Base-by-base conservation (phyloP, 768 basidiomycete species). In the Harrya chromipes region DNA sequence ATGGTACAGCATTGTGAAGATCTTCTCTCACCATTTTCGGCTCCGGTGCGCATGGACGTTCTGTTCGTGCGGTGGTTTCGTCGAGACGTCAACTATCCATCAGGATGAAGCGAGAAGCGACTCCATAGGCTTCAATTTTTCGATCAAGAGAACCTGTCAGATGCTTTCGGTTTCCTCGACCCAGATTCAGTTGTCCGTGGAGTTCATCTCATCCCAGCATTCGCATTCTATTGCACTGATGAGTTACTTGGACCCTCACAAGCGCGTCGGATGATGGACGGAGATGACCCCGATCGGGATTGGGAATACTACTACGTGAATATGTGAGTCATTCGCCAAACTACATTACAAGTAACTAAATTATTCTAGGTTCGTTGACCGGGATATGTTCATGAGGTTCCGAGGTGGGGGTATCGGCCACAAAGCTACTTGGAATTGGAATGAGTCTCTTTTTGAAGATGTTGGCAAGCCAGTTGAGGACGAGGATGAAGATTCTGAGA, bases 101-200 rank as follows among this genome's bases (percentile, higher is more conserved):
- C 51, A 23, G 70, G 75, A 0, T 68, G 66, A 46, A 48, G 57
- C 1, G 34, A 47, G 0, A 50, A 62, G 12, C 58, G 61, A 0
- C 62, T 78, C 0, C 74, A 69, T 16, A 58, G 66, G 4, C 35
- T 81, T 16, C 68, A 66, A 2, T 59, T 59, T 35, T 26, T 43
- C 9, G 19, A 43, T 34, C 9, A 23, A 6, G 43, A 47, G 2
- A n/a, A 21, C n/a, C 35, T 45, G 0, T 10, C 24, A 6, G 40
- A 52, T 11, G 51, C 55, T 4, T 61, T 61, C 17, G 50, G 55
- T 6, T 61, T 61, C 24, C 19, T 61, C 0, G 17, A 61, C 14
- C 60, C 54, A 3, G 24, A 58, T 13, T 12, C 5, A 1, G 43
- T 62, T 7, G 20, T 62, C 2, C 26, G 48, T 0, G 58, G 53